Conservation (phyloP, 2,329 filamentous ascomycete genomes). For the Dichotomopilus funicola region DNA sequence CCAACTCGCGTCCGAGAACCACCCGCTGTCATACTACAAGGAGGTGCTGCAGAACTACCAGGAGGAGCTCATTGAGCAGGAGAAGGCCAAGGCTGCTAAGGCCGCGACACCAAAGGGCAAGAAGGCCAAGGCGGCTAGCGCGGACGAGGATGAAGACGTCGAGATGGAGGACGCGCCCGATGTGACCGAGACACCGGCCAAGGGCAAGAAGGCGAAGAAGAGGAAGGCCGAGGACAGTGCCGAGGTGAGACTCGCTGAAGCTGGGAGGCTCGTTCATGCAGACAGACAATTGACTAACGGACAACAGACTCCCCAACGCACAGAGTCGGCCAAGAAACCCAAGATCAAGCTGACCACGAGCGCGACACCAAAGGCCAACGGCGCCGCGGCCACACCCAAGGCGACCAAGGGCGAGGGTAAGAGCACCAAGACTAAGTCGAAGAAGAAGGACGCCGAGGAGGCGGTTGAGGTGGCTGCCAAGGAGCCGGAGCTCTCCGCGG, state of each 20-base stretch:
- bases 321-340: constrained; percentile 60
- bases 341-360: constrained; percentile 60
- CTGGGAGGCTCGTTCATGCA: neutral
- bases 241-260: constrained; percentile 43
- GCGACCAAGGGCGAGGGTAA: constrained; percentile 50
- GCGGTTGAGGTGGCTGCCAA: constrained; percentile 46
- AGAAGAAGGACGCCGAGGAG: constrained; percentile 56
- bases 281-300: neutral
- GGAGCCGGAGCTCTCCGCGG: constrained; percentile 51
- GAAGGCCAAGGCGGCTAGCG: constrained; percentile 45
- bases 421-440: constrained; percentile 35
- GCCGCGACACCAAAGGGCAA: constrained; percentile 44
- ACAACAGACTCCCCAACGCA: constrained; percentile 47
- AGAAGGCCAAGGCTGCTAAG: constrained; percentile 41
- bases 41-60: constrained; percentile 64
- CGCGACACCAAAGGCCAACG: constrained; percentile 65
- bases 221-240: constrained; percentile 78
- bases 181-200: constrained; percentile 35
- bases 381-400: constrained; percentile 47
- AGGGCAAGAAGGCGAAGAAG: constrained; percentile 61
- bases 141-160: constrained; percentile 46
- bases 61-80: constrained; percentile 57
- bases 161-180: constrained; percentile 55
- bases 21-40: constrained; percentile 79
- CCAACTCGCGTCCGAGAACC: constrained; percentile 67